Evolutionary conservation across 140 eudicot species (phyloP).

Genomic region (Anethum foeniculum): DNA sequence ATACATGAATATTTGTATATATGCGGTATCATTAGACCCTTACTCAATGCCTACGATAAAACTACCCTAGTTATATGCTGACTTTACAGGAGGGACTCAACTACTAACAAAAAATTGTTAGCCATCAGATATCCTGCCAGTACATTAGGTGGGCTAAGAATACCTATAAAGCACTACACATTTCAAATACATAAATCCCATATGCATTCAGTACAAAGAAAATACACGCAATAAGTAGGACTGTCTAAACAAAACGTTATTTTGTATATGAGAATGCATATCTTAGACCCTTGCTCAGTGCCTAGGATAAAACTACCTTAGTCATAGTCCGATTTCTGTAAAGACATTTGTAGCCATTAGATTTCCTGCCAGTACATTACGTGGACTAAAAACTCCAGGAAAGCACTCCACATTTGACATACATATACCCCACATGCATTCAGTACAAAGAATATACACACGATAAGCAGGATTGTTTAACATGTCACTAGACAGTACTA

Average conservation of each 20-base stretch:
- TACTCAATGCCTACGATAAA: background rate
- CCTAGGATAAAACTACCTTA: background rate
- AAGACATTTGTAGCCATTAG: background rate
- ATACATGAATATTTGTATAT: background rate
- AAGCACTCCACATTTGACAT: background rate
- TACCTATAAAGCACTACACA: background rate
- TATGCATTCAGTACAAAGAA: background rate
- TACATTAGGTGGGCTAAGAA: background rate
- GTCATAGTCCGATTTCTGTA: background rate
- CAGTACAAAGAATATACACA: background rate
- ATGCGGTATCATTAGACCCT: background rate
- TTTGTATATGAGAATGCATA: background rate
- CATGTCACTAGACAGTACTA: background rate
- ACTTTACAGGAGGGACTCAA: background rate
- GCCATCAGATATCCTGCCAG: background rate
- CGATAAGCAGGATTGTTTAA: background rate
- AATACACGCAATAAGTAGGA: background rate
- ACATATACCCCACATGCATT: background rate
- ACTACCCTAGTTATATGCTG: background rate
- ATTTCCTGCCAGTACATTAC: background rate
- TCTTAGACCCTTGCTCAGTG: background rate
- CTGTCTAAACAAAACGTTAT: too few relatives aligned
- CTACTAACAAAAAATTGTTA: background rate
- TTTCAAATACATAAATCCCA: background rate
- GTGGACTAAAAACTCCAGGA: background rate